Conservation (phyloP, 1,139 yeast species). For the Saccharomycopsis hybrid region DNA sequence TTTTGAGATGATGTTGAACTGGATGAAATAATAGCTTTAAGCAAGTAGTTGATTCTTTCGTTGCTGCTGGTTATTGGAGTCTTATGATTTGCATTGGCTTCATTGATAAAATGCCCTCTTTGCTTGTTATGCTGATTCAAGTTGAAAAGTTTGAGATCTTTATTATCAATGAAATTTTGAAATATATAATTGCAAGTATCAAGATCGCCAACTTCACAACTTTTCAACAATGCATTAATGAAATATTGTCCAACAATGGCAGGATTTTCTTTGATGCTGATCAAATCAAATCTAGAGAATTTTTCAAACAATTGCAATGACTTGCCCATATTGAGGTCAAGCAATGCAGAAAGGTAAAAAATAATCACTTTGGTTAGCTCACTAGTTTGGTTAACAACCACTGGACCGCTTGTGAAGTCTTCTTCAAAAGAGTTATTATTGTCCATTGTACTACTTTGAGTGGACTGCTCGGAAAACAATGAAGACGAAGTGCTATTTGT, state of each 20-base stretch:
- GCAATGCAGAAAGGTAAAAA: slow-evolving; percentile 15
- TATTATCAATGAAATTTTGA: neutral
- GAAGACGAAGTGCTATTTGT: neutral
- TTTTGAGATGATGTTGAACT: neutral
- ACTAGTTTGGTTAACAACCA: slow-evolving; percentile 7
- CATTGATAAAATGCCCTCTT: neutral
- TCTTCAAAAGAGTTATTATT: neutral
- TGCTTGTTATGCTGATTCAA: neutral
- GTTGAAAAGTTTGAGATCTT: too few species aligned
- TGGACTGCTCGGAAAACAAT: neutral
- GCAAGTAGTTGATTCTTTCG: slow-evolving; percentile 2
- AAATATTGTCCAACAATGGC: slow-evolving; percentile 9
- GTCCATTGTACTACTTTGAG: neutral
- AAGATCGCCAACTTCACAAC: slow-evolving; percentile 10
- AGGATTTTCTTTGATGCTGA: neutral
- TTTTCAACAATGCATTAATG: slow-evolving; percentile 10
- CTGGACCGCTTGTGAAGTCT: neutral
- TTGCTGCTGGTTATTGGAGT: neutral
- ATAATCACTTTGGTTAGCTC: slow-evolving; percentile 15
- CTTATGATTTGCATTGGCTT: neutral
- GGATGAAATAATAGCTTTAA: slow-evolving; percentile 3
- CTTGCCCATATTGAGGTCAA: slow-evolving; percentile 6
- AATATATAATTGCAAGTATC: slow-evolving; percentile 6
- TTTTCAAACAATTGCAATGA: slow-evolving; percentile 14
- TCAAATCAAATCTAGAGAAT: slow-evolving; percentile 12